Conservation (phyloP, 2,329 filamentous ascomycete species). For the Phaeosphaeria sp. region DNA sequence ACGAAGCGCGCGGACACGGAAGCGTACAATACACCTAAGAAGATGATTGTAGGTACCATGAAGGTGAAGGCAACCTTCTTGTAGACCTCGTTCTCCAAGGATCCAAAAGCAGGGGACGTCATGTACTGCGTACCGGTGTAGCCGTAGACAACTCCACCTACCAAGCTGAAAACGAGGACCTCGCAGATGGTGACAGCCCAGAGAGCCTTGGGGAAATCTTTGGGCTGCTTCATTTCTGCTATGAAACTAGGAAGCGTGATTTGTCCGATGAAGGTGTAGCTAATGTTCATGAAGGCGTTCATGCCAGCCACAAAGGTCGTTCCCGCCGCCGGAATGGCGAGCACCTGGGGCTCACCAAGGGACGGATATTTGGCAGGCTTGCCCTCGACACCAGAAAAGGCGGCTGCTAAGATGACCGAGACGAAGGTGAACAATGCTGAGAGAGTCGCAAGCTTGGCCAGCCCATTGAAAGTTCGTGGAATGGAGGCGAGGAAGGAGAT, state of each 20-base stretch:
- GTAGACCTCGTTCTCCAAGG: slow-evolving; percentile 73
- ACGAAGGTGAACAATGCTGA: slow-evolving; percentile 90
- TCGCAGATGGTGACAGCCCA: slow-evolving; percentile 91
- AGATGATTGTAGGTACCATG: slow-evolving; percentile 94
- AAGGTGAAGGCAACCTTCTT: slow-evolving; percentile 92
- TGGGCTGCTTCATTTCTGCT: slow-evolving; percentile 83
- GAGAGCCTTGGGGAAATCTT: slow-evolving; percentile 90
- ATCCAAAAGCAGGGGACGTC: slow-evolving; percentile 85
- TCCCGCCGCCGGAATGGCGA: slow-evolving; percentile 69
- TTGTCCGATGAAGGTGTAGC: slow-evolving; percentile 94
- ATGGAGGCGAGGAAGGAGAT: slow-evolving; percentile 81
- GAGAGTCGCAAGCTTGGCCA: slow-evolving; percentile 78
- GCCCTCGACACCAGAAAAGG: slow-evolving; percentile 78
- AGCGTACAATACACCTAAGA: slow-evolving; percentile 88
- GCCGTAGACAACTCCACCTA: slow-evolving; percentile 82
- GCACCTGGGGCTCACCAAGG: slow-evolving; percentile 69
- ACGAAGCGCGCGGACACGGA: slow-evolving; percentile 89
- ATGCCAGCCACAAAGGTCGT: slow-evolving; percentile 84
- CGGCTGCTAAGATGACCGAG: slow-evolving; percentile 81
- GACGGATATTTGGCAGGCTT: slow-evolving; percentile 71
- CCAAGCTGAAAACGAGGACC: slow-evolving; percentile 82
- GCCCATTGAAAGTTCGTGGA: slow-evolving; percentile 81
- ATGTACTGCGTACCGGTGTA: slow-evolving; percentile 91
- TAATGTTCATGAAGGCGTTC: slow-evolving; percentile 92
- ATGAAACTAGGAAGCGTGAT: slow-evolving; percentile 95